Percentiles rank a stretch among this genome's conserved stretches.
Evolutionary conservation across 768 basidiomycete genomes (phyloP).

Genomic region (Cystoderma amianthinum): DNA sequence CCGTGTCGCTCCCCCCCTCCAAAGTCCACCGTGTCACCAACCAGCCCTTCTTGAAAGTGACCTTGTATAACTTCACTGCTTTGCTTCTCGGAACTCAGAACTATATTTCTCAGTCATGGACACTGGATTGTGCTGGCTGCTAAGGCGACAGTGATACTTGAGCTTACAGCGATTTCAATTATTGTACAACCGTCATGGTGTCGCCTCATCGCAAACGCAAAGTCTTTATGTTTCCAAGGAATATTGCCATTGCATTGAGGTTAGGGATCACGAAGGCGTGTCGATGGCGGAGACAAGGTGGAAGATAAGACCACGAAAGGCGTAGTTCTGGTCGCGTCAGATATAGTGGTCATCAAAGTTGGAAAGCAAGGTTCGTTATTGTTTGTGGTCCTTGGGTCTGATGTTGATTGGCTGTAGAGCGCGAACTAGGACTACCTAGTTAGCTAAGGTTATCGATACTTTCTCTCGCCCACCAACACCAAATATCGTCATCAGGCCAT

Average conservation of each 20-base stretch:
- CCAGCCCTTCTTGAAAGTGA: too few species aligned
- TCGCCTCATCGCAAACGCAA: conserved; percentile 64
- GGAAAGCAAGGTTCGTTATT: conserved; percentile 55
- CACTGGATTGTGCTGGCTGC: too few species aligned
- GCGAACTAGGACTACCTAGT: conserved; percentile 72
- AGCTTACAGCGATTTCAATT: too few species aligned
- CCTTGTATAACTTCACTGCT: too few species aligned
- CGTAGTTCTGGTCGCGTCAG: conserved; percentile 73
- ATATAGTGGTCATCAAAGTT: conserved; percentile 58
- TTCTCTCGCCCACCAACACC: conserved; percentile 70
- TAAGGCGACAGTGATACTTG: too few species aligned
- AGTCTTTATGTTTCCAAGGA: conserved; percentile 89
- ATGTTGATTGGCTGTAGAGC: conserved; percentile 52
- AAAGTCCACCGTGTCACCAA: too few species aligned
- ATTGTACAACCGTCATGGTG: too few species aligned
- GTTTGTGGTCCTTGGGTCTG: conserved; percentile 2
- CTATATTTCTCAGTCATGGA: too few species aligned
- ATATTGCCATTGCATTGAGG: conserved; percentile 94
- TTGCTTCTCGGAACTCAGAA: too few species aligned
- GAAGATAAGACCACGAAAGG: conserved; percentile 87
- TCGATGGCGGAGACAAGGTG: conserved; percentile 96
- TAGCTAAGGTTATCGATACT: conserved; percentile 80
- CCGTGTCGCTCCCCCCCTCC: too few species aligned
- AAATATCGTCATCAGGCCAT: conserved; percentile 57
- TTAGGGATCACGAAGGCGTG: conserved; percentile 94